These are phyloP conservation scores for Pharnaceum exiguum DNA, from an alignment of 148 eudicot genomes.

Conservation along the genomic window DNA sequence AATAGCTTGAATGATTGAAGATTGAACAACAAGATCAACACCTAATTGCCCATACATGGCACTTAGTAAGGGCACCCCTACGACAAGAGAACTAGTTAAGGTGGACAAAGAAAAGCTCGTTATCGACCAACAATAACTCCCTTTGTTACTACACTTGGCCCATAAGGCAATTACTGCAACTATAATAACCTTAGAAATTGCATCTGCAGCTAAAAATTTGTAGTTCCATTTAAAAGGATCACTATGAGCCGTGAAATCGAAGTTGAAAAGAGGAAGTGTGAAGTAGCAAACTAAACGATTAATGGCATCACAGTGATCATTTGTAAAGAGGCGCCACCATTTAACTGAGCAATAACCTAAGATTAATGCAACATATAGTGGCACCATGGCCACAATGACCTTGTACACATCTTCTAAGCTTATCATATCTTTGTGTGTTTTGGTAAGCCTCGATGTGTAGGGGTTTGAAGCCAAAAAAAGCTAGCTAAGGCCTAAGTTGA, in stretches of 20 bases:
- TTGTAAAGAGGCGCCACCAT: slow-evolving; percentile 62
- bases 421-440: slow-evolving; percentile 47
- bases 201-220: slow-evolving; percentile 56
- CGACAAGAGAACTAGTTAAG: slow-evolving; percentile 61
- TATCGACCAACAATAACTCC: slow-evolving; percentile 71
- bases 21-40: slow-evolving; percentile 65
- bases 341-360: slow-evolving; percentile 71
- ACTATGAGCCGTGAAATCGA: slow-evolving; percentile 66
- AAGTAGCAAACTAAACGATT: slow-evolving; percentile 65
- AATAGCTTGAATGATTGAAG: slow-evolving; percentile 56
- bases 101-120: slow-evolving; percentile 67
- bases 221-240: slow-evolving; percentile 70
- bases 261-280: slow-evolving; percentile 67
- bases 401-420: slow-evolving; percentile 70
- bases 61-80: slow-evolving; percentile 57
- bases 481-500: too few species aligned
- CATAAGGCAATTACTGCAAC: slow-evolving; percentile 48
- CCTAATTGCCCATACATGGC: slow-evolving; percentile 67
- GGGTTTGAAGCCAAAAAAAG: too few species aligned
- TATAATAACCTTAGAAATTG: slow-evolving; percentile 59
- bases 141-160: slow-evolving; percentile 62
- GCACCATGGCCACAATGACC: slow-evolving; percentile 68
- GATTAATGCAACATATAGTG: slow-evolving; percentile 64
- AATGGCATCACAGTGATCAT: slow-evolving; percentile 64
- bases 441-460: too few species aligned